phyloP scores from a whole-genome alignment of 148 eudicot species.

The Rhododendron ovatum region DNA sequence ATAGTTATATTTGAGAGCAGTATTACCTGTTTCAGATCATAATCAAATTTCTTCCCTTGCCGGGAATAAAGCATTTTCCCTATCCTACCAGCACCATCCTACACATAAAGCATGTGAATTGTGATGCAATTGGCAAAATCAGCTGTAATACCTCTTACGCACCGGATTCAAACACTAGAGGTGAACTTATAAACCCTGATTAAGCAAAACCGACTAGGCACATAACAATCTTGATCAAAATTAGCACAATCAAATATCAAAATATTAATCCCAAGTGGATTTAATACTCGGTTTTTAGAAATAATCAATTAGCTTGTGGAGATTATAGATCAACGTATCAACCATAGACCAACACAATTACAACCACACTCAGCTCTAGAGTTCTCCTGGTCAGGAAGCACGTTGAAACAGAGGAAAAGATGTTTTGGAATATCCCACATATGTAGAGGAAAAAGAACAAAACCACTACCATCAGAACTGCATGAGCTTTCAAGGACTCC shows the following conservation, averaged over 20 bases:
- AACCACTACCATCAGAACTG: not conserved
- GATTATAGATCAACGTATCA: not conserved
- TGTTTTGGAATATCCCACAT: not conserved
- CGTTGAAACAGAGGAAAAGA: not conserved
- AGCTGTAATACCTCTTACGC: not conserved
- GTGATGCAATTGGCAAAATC: not conserved
- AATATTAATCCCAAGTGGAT: slow-evolving; percentile 8
- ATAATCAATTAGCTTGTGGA: not conserved
- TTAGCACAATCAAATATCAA: not conserved
- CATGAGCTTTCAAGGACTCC: not conserved
- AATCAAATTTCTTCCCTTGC: slow-evolving; percentile 97
- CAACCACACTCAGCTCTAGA: not conserved
- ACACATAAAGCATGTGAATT: slow-evolving; percentile 13
- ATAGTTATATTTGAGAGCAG: not conserved
- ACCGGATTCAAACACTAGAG: not conserved
- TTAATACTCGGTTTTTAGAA: not conserved
- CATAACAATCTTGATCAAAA: not conserved
- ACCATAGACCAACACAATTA: not conserved
- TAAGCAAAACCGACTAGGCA: not conserved
- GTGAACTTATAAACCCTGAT: not conserved
- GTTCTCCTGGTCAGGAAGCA: not conserved
- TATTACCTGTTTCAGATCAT: slow-evolving; percentile 88
- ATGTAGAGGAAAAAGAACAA: not conserved
- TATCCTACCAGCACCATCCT: slow-evolving; percentile 98
- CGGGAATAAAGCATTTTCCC: slow-evolving; percentile 97